Percentiles rank a stretch among this genome's conserved stretches.
Conservation (phyloP, 228 moss, liverwort and hornwort species). For the Sphagnum fallax region DNA sequence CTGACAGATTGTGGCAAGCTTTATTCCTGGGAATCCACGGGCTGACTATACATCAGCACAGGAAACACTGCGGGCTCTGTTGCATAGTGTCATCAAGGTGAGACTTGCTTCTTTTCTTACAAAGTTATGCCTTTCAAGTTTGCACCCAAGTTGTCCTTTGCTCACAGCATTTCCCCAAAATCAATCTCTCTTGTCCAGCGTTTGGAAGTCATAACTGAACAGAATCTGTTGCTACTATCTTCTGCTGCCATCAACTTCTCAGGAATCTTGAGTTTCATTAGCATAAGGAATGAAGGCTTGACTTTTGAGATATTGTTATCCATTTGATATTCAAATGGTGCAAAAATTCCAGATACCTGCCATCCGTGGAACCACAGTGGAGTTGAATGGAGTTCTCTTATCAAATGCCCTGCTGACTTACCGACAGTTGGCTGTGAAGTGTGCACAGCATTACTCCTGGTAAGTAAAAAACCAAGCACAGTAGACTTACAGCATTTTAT, state of each 20-base stretch:
- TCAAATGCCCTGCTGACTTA: conserved; percentile 94
- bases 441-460: conserved; percentile 99
- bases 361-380: conserved; percentile 80
- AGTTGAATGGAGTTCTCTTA: conserved; percentile 92
- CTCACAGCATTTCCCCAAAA: too few relatives aligned
- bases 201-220: too few relatives aligned
- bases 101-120: background rate
- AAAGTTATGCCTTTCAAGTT: too few relatives aligned
- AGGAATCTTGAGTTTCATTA: too few relatives aligned
- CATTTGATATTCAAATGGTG: background rate
- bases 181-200: too few relatives aligned
- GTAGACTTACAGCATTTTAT: background rate
- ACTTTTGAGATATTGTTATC: background rate
- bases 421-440: conserved; percentile 85
- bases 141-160: too few relatives aligned
- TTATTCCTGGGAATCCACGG: conserved; percentile 88
- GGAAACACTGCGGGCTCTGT: conserved; percentile 80
- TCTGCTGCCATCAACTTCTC: too few relatives aligned
- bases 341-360: conserved; percentile 59
- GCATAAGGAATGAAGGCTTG: too few relatives aligned
- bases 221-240: too few relatives aligned
- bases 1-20: conserved; percentile 83
- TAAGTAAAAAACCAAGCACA: conserved; percentile 7
- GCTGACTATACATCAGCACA: conserved; percentile 94
- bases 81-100: conserved; percentile 97